These are phyloP conservation scores for Malus orientalis DNA, from an alignment of 306 rosid genomes.

Conservation along the genomic window DNA sequence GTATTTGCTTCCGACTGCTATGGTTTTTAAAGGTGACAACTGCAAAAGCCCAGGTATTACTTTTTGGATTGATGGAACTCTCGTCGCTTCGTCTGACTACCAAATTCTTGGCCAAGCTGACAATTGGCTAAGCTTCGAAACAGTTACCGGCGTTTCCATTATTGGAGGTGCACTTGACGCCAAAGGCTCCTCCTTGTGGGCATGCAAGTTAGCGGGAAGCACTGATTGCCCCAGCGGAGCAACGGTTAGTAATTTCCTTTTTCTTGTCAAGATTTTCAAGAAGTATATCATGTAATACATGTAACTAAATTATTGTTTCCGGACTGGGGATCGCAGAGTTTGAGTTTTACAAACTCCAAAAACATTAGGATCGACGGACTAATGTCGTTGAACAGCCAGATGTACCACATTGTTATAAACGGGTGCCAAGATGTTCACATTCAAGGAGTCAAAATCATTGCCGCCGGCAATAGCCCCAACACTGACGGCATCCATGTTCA, in stretches of 20 bases:
- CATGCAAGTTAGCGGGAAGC: conserved; percentile 10
- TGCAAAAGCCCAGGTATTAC: not conserved
- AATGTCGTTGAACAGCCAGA: conserved; percentile 14
- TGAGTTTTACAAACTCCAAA: conserved; percentile 14
- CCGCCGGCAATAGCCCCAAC: conserved; percentile 9
- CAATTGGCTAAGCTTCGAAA: not conserved
- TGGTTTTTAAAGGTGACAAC: not conserved
- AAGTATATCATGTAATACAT: too few species aligned
- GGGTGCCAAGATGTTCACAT: conserved; percentile 11
- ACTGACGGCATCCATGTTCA: conserved; percentile 24
- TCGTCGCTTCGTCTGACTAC: conserved; percentile 13
- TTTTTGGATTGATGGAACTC: not conserved
- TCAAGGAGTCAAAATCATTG: conserved; percentile 1
- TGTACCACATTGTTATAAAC: conserved; percentile 16
- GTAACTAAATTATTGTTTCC: not conserved
- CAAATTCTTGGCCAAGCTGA: not conserved
- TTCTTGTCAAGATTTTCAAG: not conserved
- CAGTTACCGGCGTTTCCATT: not conserved
- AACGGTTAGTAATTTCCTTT: conserved; percentile 4
- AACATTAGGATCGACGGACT: not conserved
- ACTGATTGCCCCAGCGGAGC: conserved; percentile 16
- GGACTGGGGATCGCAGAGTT: not conserved
- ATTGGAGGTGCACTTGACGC: not conserved
- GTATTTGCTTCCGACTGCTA: not conserved
- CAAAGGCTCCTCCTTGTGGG: conserved; percentile 12